Evolutionary conservation across 2,329 filamentous ascomycete genomes (phyloP).

Genomic region (Claviceps maximensis): DNA sequence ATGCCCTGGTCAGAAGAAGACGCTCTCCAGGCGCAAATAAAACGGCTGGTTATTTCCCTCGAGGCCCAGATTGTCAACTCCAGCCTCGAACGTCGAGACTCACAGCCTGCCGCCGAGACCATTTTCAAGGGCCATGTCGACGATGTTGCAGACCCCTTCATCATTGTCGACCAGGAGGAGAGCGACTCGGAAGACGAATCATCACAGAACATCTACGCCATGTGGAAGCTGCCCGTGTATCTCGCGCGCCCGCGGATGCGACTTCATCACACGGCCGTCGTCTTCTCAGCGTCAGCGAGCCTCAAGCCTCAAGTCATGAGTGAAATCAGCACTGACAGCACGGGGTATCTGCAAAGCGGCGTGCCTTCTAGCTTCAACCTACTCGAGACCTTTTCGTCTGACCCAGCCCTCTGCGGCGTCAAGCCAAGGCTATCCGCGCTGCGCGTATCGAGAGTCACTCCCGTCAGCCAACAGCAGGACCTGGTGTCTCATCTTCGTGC

Average conservation of each 20-base stretch:
- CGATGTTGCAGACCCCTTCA: constrained; percentile 35
- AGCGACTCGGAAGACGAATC: constrained; percentile 13
- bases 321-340: constrained; percentile 19
- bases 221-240: constrained; percentile 49
- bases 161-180: constrained; percentile 31
- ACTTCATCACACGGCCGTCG: constrained; percentile 50
- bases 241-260: constrained; percentile 48
- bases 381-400: constrained; percentile 58
- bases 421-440: constrained; percentile 58
- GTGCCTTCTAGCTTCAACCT: constrained; percentile 60
- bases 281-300: constrained; percentile 50
- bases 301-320: constrained; percentile 35
- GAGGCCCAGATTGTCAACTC: constrained; percentile 54
- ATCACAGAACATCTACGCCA: constrained; percentile 33
- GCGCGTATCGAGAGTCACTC: constrained; percentile 61
- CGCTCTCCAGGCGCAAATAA: constrained; percentile 44
- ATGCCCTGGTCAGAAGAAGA: constrained; percentile 47
- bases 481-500: constrained; percentile 50
- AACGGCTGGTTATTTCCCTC: constrained; percentile 50
- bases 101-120: constrained; percentile 38
- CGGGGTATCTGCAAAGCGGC: constrained; percentile 57
- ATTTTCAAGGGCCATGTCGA: constrained; percentile 44
- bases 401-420: constrained; percentile 47
- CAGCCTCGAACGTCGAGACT: constrained; percentile 33
- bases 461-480: constrained; percentile 49